Evolutionary conservation across 1,284 basidiomycete genomes (phyloP).

Genomic region (Kalmanozyma brasiliensis): DNA sequence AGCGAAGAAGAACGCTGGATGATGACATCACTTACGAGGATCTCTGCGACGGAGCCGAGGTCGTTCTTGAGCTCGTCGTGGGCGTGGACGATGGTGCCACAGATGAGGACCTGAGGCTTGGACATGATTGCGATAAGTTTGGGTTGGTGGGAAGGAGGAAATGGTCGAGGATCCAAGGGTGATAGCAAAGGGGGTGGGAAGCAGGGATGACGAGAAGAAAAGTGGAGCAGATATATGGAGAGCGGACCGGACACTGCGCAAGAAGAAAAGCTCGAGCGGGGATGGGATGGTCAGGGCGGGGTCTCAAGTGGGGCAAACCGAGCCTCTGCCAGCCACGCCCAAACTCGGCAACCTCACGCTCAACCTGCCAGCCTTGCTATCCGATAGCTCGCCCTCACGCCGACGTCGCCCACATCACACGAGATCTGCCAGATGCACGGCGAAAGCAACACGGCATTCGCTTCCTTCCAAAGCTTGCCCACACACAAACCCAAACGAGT

Average conservation of each 20-base stretch:
- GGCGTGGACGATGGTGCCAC: constrained; percentile 55
- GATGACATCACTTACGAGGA: constrained; percentile 69
- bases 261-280: neutral
- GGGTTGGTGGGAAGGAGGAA: neutral
- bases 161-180: too few species aligned
- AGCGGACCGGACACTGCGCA: neutral
- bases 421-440: too few species aligned
- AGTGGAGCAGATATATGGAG: neutral
- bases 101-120: constrained; percentile 56
- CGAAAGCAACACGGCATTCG: constrained; percentile 11
- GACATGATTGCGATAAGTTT: constrained; percentile 28
- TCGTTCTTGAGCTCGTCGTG: constrained; percentile 52
- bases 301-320: too few species aligned
- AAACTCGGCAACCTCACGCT: too few species aligned
- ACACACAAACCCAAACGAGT: too few species aligned
- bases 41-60: constrained; percentile 41
- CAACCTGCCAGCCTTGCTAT: too few species aligned
- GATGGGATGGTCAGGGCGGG: too few species aligned
- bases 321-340: too few species aligned
- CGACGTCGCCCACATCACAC: too few species aligned
- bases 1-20: too few species aligned
- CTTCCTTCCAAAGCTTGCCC: too few species aligned
- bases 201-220: constrained; percentile 1
- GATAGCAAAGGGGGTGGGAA: neutral
- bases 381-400: too few species aligned